Conservation (phyloP, 495 filamentous ascomycete species). For the Aspergillus baeticus region DNA sequence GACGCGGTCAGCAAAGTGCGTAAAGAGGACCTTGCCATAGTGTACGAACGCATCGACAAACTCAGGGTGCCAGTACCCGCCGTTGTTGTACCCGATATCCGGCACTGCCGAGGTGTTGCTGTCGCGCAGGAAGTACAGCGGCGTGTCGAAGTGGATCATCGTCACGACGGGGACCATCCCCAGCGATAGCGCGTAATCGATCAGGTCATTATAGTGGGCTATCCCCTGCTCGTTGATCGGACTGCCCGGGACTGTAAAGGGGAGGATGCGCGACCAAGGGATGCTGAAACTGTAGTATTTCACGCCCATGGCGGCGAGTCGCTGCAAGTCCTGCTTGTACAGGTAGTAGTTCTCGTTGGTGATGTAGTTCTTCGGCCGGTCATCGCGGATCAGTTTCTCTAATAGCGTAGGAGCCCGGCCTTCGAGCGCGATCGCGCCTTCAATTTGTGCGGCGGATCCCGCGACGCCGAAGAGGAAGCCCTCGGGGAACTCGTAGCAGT, state of each 20-base stretch:
- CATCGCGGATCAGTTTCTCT: slow-evolving; percentile 22
- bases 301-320: slow-evolving; percentile 47
- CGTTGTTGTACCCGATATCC: slow-evolving; percentile 1
- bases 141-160: slow-evolving; percentile 43
- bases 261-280: slow-evolving; percentile 45
- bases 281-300: slow-evolving; percentile 49
- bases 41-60: slow-evolving; percentile 32
- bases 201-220: slow-evolving; percentile 47
- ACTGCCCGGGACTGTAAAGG: slow-evolving; percentile 39
- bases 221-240: slow-evolving; percentile 44
- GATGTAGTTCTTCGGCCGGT: slow-evolving; percentile 26
- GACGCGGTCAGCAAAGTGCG: slow-evolving; percentile 42
- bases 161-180: slow-evolving; percentile 46
- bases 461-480: slow-evolving; percentile 54
- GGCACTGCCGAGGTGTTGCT: slow-evolving; percentile 27
- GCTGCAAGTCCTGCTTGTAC: slow-evolving; percentile 52
- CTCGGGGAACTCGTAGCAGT: slow-evolving; percentile 31
- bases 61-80: slow-evolving; percentile 1
- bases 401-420: slow-evolving; percentile 38
- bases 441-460: slow-evolving; percentile 48
- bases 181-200: slow-evolving; percentile 37
- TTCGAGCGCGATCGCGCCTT: slow-evolving; percentile 44
- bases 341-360: slow-evolving; percentile 50
- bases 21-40: slow-evolving; percentile 39
- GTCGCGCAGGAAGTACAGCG: slow-evolving; percentile 25